Conservation (phyloP, 306 rosid genomes). For the Psophocarpus tetragonolobus region DNA sequence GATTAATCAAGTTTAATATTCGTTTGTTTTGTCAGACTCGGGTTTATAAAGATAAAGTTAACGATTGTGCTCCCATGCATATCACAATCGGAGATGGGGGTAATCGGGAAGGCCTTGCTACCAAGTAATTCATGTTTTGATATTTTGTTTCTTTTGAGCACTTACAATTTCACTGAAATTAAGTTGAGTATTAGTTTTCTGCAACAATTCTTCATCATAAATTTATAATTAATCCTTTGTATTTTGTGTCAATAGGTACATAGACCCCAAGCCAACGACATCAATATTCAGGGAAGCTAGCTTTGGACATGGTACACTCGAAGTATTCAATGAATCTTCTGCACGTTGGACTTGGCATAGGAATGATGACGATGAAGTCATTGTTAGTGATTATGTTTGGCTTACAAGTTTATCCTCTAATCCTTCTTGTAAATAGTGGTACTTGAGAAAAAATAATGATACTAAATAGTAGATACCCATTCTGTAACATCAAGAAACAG, state of each 20-base stretch:
- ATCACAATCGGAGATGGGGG: conserved; percentile 97
- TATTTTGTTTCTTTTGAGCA: no score
- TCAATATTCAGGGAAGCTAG: conserved; percentile 79
- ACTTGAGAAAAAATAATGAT: not conserved
- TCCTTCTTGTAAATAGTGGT: conserved; percentile 51
- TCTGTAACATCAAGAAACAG: no score
- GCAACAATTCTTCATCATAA: not conserved
- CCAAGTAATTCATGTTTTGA: no score
- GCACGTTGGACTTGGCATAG: conserved; percentile 82
- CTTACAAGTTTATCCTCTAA: conserved; percentile 50
- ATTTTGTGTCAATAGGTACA: conserved; percentile 36
- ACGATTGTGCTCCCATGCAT: conserved; percentile 69
- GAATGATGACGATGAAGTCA: conserved; percentile 55
- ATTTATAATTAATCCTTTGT: not conserved
- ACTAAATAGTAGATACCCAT: not conserved
- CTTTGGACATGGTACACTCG: conserved; percentile 76
- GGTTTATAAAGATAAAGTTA: conserved; percentile 58
- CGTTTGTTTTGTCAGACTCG: conserved; percentile 52
- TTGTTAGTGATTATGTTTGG: conserved; percentile 57
- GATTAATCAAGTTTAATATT: not conserved
- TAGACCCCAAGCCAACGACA: conserved; percentile 64
- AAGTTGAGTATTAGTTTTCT: no score
- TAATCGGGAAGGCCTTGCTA: conserved; percentile 86
- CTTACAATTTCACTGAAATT: not conserved
- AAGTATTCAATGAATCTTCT: conserved; percentile 63